phyloP scores from a whole-genome alignment of 495 filamentous ascomycete species.

The Lepraria neglecta region DNA sequence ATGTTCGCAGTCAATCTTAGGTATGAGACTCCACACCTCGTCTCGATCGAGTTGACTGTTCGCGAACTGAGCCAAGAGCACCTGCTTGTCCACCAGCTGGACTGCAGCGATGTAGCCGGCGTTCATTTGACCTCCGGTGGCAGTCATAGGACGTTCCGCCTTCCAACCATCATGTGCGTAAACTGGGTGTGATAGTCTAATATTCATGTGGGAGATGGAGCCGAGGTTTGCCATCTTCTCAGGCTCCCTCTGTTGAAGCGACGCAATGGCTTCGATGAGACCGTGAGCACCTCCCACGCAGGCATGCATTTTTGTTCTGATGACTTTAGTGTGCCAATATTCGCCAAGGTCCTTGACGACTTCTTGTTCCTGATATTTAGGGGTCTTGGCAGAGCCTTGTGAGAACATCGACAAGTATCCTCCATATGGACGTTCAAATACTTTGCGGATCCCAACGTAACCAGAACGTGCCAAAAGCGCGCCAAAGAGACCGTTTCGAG shows the following conservation, averaged over 20 bases:
- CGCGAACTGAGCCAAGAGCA: slow-evolving; percentile 34
- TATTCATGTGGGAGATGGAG: slow-evolving; percentile 28
- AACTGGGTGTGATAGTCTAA: slow-evolving; percentile 32
- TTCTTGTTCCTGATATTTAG: slow-evolving; percentile 30
- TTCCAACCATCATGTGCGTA: slow-evolving; percentile 40
- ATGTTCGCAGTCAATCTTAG: slow-evolving; percentile 36
- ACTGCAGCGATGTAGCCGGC: slow-evolving; percentile 38
- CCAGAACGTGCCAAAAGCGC: slow-evolving; percentile 35
- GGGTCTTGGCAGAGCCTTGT: slow-evolving; percentile 32
- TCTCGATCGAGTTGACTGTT: slow-evolving; percentile 35
- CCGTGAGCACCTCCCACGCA: slow-evolving; percentile 36
- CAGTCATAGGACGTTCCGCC: slow-evolving; percentile 33
- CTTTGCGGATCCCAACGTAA: slow-evolving; percentile 43
- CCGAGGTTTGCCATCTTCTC: slow-evolving; percentile 24
- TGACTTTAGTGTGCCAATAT: slow-evolving; percentile 36
- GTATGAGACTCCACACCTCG: slow-evolving; percentile 35
- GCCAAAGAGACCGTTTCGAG: slow-evolving; percentile 40
- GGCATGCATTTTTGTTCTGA: slow-evolving; percentile 40
- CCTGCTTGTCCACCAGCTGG: slow-evolving; percentile 37
- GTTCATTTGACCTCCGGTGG: slow-evolving; percentile 43
- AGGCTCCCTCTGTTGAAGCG: slow-evolving; percentile 29
- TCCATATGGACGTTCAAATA: slow-evolving; percentile 40
- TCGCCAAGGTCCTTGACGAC: slow-evolving; percentile 35
- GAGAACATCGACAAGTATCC: slow-evolving; percentile 40
- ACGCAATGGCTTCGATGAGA: slow-evolving; percentile 32